These are phyloP conservation scores for Apocynum venetum DNA, from an alignment of 257 asterid species.

Conservation along the genomic window DNA sequence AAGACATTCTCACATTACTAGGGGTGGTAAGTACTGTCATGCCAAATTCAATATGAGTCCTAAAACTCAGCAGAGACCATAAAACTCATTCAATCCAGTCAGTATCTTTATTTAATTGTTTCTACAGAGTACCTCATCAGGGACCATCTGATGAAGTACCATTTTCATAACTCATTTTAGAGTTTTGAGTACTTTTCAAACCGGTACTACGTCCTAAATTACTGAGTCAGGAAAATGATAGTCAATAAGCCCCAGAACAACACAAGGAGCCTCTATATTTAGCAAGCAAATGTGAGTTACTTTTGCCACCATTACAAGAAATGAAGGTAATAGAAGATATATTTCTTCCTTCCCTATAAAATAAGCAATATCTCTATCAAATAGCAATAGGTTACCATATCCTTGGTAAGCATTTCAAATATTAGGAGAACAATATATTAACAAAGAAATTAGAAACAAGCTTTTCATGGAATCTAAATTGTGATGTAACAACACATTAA, in stretches of 20 bases:
- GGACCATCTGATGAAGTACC: constrained; percentile 16
- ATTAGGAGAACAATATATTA: not conserved
- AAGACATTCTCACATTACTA: not conserved
- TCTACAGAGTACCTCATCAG: not conserved
- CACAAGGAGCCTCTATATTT: not conserved
- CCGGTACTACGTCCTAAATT: not conserved
- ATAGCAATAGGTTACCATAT: constrained; percentile 9
- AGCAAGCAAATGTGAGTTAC: constrained; percentile 1
- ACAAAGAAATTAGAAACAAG: constrained; percentile 11
- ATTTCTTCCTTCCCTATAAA: not conserved
- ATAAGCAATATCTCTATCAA: constrained; percentile 19
- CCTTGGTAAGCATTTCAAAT: constrained; percentile 4
- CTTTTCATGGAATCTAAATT: not conserved
- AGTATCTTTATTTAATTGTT: not conserved
- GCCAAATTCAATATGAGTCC: not conserved
- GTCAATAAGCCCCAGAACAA: constrained; percentile 1
- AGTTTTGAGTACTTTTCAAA: constrained; percentile 10
- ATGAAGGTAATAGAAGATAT: not conserved
- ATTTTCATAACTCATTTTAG: constrained; percentile 1
- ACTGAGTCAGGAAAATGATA: constrained; percentile 5
- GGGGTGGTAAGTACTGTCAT: not conserved
- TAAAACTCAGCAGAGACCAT: not conserved
- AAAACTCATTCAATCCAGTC: constrained; percentile 12
- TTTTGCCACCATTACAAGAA: constrained; percentile 14
- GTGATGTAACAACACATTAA: constrained; percentile 17